These are phyloP conservation scores for Isabelozyma heimii DNA, from an alignment of 805 yeast genomes.

Conservation along the genomic window DNA sequence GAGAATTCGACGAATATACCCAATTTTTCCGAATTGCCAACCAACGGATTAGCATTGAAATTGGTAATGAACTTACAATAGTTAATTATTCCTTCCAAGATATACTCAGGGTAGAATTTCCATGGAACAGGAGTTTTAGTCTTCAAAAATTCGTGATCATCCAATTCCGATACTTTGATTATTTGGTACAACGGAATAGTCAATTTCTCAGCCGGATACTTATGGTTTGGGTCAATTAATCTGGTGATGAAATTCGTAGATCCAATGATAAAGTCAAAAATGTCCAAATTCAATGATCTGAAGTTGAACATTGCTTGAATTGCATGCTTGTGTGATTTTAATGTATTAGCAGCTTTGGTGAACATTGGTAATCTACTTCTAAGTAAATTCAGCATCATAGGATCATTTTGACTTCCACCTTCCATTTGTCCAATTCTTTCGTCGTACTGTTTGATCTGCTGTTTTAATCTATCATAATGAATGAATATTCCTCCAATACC, in stretches of 20 bases:
- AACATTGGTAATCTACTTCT: slow-evolving; percentile 49
- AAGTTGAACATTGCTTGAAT: slow-evolving; percentile 62
- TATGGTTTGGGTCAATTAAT: slow-evolving; percentile 69
- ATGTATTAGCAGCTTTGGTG: slow-evolving; percentile 28
- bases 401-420: slow-evolving; percentile 14
- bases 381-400: slow-evolving; percentile 18
- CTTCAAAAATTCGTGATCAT: slow-evolving; percentile 70
- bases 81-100: slow-evolving; percentile 77
- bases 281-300: slow-evolving; percentile 55
- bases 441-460: slow-evolving; percentile 46
- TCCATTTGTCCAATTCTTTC: slow-evolving; percentile 49
- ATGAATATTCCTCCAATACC: slow-evolving; percentile 81
- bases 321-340: slow-evolving; percentile 51
- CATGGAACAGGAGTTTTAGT: slow-evolving; percentile 70
- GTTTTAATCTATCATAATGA: slow-evolving; percentile 50
- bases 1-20: slow-evolving; percentile 65
- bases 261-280: slow-evolving; percentile 78
- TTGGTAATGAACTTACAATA: slow-evolving; percentile 63
- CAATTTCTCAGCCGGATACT: slow-evolving; percentile 53
- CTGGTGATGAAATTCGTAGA: slow-evolving; percentile 68
- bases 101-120: slow-evolving; percentile 80
- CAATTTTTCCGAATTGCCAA: slow-evolving; percentile 48
- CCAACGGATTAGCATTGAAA: slow-evolving; percentile 56
- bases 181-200: slow-evolving; percentile 55
- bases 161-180: slow-evolving; percentile 62